Evolutionary conservation across 306 rosid species (phyloP).

Genomic region (Rubus idaeus): DNA sequence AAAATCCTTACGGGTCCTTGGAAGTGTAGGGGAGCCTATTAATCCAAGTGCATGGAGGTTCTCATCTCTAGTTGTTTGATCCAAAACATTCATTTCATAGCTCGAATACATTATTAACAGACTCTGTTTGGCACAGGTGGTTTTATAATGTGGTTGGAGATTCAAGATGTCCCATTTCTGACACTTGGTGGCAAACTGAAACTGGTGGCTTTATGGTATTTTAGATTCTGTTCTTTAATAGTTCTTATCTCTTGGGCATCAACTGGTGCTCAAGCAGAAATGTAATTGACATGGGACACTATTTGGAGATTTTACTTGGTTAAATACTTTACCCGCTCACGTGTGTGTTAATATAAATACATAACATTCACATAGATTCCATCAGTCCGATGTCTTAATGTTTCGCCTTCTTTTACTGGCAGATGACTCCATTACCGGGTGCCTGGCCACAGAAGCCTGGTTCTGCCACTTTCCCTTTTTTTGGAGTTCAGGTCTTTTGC

Average conservation of each 20-base stretch:
- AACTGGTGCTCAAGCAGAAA: slow-evolving; percentile 7
- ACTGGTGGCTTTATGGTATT: slow-evolving; percentile 98
- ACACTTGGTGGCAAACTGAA: slow-evolving; percentile 99
- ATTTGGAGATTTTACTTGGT: not conserved
- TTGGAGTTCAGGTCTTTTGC: slow-evolving; percentile 83
- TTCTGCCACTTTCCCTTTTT: slow-evolving; percentile 97
- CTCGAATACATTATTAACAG: slow-evolving; percentile 9
- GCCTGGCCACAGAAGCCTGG: slow-evolving; percentile 99
- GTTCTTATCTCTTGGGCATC: slow-evolving; percentile 21
- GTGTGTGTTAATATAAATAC: not conserved
- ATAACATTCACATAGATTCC: not conserved
- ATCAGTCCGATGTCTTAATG: not conserved
- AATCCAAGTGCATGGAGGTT: slow-evolving; percentile 99
- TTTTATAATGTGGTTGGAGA: slow-evolving; percentile 89
- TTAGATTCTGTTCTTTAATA: slow-evolving; percentile 28
- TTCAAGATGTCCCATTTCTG: slow-evolving; percentile 95
- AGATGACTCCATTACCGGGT: slow-evolving; percentile 97
- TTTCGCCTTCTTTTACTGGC: slow-evolving; percentile 31
- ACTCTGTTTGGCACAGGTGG: slow-evolving; percentile 66
- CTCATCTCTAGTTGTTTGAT: slow-evolving; percentile 13
- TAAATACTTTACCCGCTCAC: not conserved
- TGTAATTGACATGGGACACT: not conserved
- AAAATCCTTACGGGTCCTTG: slow-evolving; percentile 85
- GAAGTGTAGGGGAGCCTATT: slow-evolving; percentile 99
- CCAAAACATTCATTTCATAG: slow-evolving; percentile 4